Evolutionary conservation across 768 basidiomycete species (phyloP).

Genomic region (Tricholoma matsutake): DNA sequence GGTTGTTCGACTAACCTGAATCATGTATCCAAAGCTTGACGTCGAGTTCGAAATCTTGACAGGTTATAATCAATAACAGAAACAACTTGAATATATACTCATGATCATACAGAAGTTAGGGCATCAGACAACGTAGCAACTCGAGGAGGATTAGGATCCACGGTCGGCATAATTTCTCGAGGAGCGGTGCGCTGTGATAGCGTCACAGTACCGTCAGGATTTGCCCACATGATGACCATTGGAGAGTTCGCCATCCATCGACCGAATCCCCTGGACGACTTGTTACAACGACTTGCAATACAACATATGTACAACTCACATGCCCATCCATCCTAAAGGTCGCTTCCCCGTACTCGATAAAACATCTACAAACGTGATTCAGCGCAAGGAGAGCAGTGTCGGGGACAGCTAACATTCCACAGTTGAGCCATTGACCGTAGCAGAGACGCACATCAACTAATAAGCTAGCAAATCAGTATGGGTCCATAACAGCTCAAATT

Average conservation of each 20-base stretch:
- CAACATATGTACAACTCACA: conserved; percentile 35
- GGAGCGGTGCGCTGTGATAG: conserved; percentile 62
- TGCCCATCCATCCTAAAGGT: conserved; percentile 56
- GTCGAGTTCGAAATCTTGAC: conserved; percentile 38
- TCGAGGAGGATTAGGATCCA: conserved; percentile 51
- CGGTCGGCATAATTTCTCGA: conserved; percentile 51
- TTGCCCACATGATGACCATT: conserved; percentile 77
- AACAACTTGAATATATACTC: neutral
- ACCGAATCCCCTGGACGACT: conserved; percentile 54
- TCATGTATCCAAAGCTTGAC: conserved; percentile 47
- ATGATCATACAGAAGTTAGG: conserved; percentile 35
- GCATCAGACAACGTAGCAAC: conserved; percentile 38
- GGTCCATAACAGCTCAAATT: neutral
- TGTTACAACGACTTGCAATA: neutral
- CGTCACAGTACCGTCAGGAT: conserved; percentile 56
- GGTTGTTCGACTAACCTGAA: conserved; percentile 28
- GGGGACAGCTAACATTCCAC: conserved; percentile 36
- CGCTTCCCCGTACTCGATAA: conserved; percentile 41
- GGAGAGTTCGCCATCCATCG: conserved; percentile 48
- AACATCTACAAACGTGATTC: conserved; percentile 34
- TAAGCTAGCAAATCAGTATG: conserved; percentile 17
- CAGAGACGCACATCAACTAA: conserved; percentile 48
- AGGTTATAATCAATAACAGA: conserved; percentile 10
- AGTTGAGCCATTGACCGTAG: conserved; percentile 41
- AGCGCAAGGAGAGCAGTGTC: neutral